phyloP scores from a whole-genome alignment of 2,329 filamentous ascomycete genomes.

The Periconia macrospinosa region DNA sequence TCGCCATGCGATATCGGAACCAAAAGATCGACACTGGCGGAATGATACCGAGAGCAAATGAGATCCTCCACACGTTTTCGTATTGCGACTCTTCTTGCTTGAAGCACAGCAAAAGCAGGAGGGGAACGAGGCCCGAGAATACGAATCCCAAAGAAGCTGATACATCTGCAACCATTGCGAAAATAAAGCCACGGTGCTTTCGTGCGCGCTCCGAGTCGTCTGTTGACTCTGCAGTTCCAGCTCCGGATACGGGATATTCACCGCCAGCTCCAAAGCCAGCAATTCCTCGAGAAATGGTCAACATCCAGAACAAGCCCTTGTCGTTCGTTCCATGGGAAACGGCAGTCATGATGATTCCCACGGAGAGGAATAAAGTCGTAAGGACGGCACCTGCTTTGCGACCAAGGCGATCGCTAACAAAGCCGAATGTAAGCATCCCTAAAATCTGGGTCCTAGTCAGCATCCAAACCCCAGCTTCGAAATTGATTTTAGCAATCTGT shows the following conservation, averaged over 20 bases:
- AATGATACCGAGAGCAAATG: conserved; percentile 54
- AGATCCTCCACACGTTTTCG: conserved; percentile 53
- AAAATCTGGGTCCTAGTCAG: conserved; percentile 21
- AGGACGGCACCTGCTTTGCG: conserved; percentile 2
- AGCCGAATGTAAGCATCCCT: conserved; percentile 5
- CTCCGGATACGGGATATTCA: conserved; percentile 56
- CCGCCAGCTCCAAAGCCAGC: conserved; percentile 17
- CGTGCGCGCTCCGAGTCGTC: conserved; percentile 52
- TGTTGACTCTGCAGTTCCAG: conserved; percentile 56
- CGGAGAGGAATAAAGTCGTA: background rate
- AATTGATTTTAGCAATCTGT: too few species aligned
- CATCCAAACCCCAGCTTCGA: conserved; percentile 9
- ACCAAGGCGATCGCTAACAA: conserved; percentile 2
- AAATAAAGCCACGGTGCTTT: conserved; percentile 57
- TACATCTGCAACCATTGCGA: conserved; percentile 58
- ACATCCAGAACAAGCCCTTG: conserved; percentile 6
- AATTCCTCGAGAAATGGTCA: conserved; percentile 4
- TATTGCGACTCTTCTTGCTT: conserved; percentile 47
- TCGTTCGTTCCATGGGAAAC: background rate
- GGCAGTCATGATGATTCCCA: background rate
- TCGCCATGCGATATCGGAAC: conserved; percentile 56
- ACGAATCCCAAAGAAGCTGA: conserved; percentile 56
- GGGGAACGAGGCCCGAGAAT: conserved; percentile 52
- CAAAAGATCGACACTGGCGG: conserved; percentile 56
- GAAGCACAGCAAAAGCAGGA: conserved; percentile 56